Percentiles rank a stretch among this genome's conserved stretches.
Evolutionary conservation across 2,329 filamentous ascomycete genomes (phyloP).

Genomic region (Tolypocladium endophyticum): DNA sequence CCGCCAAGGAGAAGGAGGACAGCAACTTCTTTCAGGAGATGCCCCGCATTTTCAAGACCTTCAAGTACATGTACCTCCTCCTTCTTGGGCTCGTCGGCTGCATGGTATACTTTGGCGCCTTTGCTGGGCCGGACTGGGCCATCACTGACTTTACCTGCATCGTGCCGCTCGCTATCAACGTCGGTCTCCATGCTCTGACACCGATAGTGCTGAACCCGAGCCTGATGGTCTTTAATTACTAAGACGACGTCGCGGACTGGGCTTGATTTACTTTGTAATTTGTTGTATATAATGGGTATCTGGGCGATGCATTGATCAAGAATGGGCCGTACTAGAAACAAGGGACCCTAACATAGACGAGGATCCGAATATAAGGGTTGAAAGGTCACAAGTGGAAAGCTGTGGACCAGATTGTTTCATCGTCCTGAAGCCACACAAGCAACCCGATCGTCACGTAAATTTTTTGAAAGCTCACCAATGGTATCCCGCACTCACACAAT

Average conservation of each 20-base stretch:
- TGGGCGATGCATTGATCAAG: background rate
- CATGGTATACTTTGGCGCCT: slow-evolving; percentile 38
- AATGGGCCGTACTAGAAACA: background rate
- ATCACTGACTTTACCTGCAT: slow-evolving; percentile 48
- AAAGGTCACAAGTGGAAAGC: background rate
- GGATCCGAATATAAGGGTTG: background rate
- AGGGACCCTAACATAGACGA: background rate
- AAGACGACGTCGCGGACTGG: background rate
- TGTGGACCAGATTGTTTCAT: background rate
- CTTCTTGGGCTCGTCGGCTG: slow-evolving; percentile 32
- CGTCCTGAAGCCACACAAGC: background rate
- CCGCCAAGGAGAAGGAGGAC: slow-evolving; percentile 46
- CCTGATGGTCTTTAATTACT: slow-evolving; percentile 35
- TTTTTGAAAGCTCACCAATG: background rate
- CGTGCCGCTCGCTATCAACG: slow-evolving; percentile 39
- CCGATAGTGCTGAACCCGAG: slow-evolving; percentile 52
- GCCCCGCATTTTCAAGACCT: slow-evolving; percentile 41
- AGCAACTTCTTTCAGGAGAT: slow-evolving; percentile 47
- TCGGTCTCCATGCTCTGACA: slow-evolving; percentile 32
- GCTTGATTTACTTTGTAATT: background rate
- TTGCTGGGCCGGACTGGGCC: slow-evolving; percentile 44
- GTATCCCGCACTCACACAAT: background rate
- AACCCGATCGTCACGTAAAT: background rate
- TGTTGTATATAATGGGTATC: background rate
- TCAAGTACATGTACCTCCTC: slow-evolving; percentile 40